A percentile compares a stretch with the other conserved stretches of the same genome.
phyloP scores from a whole-genome alignment of 805 yeast species.

The Pichia phayaonensis region DNA sequence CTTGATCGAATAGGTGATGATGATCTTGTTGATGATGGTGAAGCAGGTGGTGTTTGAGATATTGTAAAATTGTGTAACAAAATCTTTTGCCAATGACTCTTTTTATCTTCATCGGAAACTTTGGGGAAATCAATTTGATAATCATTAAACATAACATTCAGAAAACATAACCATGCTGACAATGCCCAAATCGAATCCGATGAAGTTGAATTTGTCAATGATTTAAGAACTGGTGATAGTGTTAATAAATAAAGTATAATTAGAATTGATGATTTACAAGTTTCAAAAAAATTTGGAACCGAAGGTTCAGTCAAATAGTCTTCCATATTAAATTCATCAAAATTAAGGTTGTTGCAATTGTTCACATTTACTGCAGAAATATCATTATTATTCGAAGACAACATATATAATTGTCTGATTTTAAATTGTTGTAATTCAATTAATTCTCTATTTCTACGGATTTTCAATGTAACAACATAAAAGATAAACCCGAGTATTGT shows the following conservation, averaged over 20 bases:
- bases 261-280: slow-evolving; percentile 58
- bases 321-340: slow-evolving; percentile 14
- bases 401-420: slow-evolving; percentile 19
- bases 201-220: slow-evolving; percentile 80
- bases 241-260: slow-evolving; percentile 66
- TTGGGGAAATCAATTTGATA: slow-evolving; percentile 45
- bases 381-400: not conserved
- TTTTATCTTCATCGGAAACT: slow-evolving; percentile 3
- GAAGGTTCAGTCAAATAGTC: slow-evolving; percentile 20
- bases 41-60: not conserved
- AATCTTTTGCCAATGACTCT: slow-evolving; percentile 5
- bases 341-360: not conserved
- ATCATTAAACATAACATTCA: slow-evolving; percentile 63
- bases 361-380: slow-evolving; percentile 2
- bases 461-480: slow-evolving; percentile 24
- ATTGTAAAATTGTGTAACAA: not conserved
- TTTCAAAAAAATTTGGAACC: slow-evolving; percentile 24
- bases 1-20: not conserved
- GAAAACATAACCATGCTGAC: slow-evolving; percentile 66
- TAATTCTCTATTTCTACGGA: slow-evolving; percentile 24
- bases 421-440: slow-evolving; percentile 23
- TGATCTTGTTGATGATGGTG: not conserved
- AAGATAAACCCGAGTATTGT: slow-evolving; percentile 31
- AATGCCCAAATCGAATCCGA: slow-evolving; percentile 95
- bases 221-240: slow-evolving; percentile 82